Percentiles rank a stretch among this genome's conserved stretches.
phyloP scores from a whole-genome alignment of 331 rosid species.

The Acacia concinna region DNA sequence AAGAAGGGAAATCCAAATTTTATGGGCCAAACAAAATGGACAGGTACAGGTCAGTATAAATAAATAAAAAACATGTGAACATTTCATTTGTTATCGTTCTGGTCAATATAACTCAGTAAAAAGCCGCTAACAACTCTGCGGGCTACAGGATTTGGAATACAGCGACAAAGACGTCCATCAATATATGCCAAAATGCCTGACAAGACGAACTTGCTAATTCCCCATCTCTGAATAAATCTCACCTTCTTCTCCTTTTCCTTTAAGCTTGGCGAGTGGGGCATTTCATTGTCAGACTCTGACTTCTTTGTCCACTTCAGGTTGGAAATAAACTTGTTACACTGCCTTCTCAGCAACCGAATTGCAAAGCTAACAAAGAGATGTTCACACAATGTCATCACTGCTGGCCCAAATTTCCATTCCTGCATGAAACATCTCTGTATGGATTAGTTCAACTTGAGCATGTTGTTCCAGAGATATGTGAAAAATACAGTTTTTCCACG shows the following conservation, averaged over 20 bases:
- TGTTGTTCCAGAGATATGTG: constrained; percentile 11
- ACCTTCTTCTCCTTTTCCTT: constrained; percentile 36
- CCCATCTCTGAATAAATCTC: constrained; percentile 65
- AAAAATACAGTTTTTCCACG: neutral
- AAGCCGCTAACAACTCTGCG: constrained; percentile 89
- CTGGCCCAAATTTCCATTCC: constrained; percentile 88
- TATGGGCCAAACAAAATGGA: neutral
- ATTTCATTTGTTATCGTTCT: constrained; percentile 42
- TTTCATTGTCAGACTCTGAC: constrained; percentile 30
- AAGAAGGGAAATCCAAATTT: neutral
- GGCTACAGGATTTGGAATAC: constrained; percentile 77
- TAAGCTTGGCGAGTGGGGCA: constrained; percentile 30
- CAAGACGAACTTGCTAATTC: constrained; percentile 67
- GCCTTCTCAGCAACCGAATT: constrained; percentile 76
- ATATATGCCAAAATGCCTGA: constrained; percentile 82
- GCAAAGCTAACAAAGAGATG: constrained; percentile 90
- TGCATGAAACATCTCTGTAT: constrained; percentile 35
- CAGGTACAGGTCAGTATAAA: neutral
- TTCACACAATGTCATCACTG: constrained; percentile 70
- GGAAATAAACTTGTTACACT: constrained; percentile 48
- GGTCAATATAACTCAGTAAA: constrained; percentile 70
- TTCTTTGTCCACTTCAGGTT: constrained; percentile 48
- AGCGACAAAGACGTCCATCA: constrained; percentile 85
- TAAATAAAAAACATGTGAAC: neutral
- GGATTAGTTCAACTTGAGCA: constrained; percentile 20